Conservation (phyloP, 2,329 filamentous ascomycete genomes). For the Diaporthe eres region DNA sequence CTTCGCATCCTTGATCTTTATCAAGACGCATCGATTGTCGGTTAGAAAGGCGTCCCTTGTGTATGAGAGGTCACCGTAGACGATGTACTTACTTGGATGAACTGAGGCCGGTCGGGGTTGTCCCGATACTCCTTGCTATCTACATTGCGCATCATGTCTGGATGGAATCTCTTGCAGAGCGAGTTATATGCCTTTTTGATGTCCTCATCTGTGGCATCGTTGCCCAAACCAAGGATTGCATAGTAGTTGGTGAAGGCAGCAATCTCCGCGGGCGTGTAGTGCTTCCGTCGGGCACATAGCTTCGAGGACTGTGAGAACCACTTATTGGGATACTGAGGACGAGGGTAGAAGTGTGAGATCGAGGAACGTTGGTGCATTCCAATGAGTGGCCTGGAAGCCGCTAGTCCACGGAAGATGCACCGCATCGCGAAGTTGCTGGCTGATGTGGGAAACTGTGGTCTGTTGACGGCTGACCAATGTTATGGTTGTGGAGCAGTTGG, state of each 20-base stretch:
- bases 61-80: background rate
- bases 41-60: background rate
- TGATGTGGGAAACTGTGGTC: too few species aligned
- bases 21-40: background rate
- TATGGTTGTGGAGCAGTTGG: background rate
- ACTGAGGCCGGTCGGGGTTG: background rate
- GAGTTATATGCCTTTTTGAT: background rate
- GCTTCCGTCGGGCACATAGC: background rate
- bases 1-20: background rate
- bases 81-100: background rate
- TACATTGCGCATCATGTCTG: background rate
- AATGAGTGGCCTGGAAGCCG: background rate
- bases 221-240: background rate
- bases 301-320: background rate
- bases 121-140: background rate
- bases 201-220: background rate
- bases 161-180: background rate
- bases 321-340: background rate
- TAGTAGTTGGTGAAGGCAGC: constrained; percentile 17
- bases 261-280: background rate
- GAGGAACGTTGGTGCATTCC: background rate
- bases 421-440: background rate
- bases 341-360: too few species aligned
- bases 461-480: background rate
- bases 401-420: background rate